Conservation (phyloP, 768 basidiomycete genomes). For the Lactarius trivialis region DNA sequence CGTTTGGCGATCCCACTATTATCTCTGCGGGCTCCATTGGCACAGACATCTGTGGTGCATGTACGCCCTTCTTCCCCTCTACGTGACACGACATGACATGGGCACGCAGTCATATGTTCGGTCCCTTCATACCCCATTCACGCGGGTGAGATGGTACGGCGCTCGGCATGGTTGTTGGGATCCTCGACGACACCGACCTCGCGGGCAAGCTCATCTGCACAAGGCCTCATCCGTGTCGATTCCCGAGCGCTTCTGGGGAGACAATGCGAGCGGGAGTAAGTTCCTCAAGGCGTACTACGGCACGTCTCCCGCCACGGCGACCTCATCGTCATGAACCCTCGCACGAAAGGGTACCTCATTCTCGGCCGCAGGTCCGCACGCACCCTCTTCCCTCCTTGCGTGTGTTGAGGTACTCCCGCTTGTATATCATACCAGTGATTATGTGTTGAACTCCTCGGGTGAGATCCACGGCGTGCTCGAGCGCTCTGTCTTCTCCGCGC, state of each 20-base stretch:
- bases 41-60: too few relatives aligned
- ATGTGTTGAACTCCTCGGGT: constrained; percentile 72
- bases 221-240: constrained; percentile 63
- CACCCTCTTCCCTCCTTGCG: neutral
- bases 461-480: constrained; percentile 73
- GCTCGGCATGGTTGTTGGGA: constrained; percentile 61
- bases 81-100: neutral
- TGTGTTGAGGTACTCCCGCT: constrained; percentile 14
- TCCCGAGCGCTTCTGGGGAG: constrained; percentile 64
- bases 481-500: constrained; percentile 37
- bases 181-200: constrained; percentile 43
- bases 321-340: constrained; percentile 57
- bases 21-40: too few relatives aligned
- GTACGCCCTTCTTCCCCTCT: too few relatives aligned
- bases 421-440: constrained; percentile 41
- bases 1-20: too few relatives aligned
- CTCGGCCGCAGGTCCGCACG: constrained; percentile 48
- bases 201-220: constrained; percentile 66
- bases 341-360: constrained; percentile 42
- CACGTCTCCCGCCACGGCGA: constrained; percentile 63
- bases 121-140: constrained; percentile 48
- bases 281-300: constrained; percentile 59
- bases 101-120: constrained; percentile 45
- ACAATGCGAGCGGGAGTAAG: constrained; percentile 45
- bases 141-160: constrained; percentile 56